Conservation (phyloP, 345 rosid genomes). For the Brassica juncea region DNA sequence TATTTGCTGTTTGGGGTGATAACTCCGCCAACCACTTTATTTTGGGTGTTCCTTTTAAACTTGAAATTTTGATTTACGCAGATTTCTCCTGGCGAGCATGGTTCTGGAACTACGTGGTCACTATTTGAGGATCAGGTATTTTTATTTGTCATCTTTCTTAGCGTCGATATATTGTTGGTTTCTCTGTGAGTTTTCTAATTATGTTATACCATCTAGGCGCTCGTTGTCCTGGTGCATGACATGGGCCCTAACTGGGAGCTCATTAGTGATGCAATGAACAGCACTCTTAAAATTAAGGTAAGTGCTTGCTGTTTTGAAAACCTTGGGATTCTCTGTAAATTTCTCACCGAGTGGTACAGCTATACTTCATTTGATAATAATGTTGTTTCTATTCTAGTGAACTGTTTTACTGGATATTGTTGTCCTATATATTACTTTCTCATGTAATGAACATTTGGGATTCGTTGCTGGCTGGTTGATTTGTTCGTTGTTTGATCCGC, state of each 20-base stretch:
- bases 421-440: constrained; percentile 18
- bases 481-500: background rate
- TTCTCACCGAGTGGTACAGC: constrained; percentile 11
- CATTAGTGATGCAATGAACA: constrained; percentile 93
- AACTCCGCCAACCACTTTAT: constrained; percentile 6
- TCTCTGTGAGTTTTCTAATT: constrained; percentile 32
- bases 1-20: constrained; percentile 43
- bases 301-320: constrained; percentile 24
- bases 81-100: constrained; percentile 75
- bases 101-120: constrained; percentile 90
- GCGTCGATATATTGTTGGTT: constrained; percentile 26
- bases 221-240: constrained; percentile 97
- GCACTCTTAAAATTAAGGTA: constrained; percentile 90
- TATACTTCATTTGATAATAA: constrained; percentile 10
- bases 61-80: constrained; percentile 43
- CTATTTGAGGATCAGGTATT: constrained; percentile 96
- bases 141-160: constrained; percentile 20
- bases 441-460: constrained; percentile 12
- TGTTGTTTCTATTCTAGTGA: constrained; percentile 25
- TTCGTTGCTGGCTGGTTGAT: constrained; percentile 20
- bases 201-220: constrained; percentile 62
- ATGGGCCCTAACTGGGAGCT: constrained; percentile 99
- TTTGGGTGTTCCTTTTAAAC: constrained; percentile 3
- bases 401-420: constrained; percentile 3
- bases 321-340: constrained; percentile 13